Evolutionary conservation across 2,329 filamentous ascomycete genomes (phyloP).

Genomic region (Allantophomopsis lycopodina): DNA sequence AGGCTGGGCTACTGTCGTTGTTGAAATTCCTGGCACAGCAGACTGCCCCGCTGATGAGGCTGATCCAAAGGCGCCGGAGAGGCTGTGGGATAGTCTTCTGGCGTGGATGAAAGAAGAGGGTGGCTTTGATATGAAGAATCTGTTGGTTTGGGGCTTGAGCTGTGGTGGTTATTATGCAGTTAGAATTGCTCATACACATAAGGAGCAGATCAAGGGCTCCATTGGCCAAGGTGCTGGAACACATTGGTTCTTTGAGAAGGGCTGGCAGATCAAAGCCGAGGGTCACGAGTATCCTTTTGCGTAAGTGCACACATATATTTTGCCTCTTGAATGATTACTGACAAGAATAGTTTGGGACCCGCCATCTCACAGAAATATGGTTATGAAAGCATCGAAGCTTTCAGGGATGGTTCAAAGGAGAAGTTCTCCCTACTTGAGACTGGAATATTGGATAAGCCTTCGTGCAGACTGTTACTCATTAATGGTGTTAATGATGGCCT

Average conservation of each 20-base stretch:
- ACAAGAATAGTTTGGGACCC: constrained; percentile 28
- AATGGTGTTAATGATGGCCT: constrained; percentile 48
- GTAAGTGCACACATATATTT: constrained; percentile 16
- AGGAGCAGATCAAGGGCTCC: constrained; percentile 32
- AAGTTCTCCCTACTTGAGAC: constrained; percentile 49
- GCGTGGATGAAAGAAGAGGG: constrained; percentile 39
- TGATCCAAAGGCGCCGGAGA: constrained; percentile 44
- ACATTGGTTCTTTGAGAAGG: constrained; percentile 44
- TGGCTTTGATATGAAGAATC: constrained; percentile 38
- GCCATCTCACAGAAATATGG: constrained; percentile 50
- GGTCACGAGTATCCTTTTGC: constrained; percentile 53
- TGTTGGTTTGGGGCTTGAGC: constrained; percentile 52
- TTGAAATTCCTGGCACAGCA: constrained; percentile 53
- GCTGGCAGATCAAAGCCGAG: constrained; percentile 47
- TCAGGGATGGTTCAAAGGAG: constrained; percentile 36
- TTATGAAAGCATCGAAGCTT: constrained; percentile 39
- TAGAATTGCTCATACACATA: constrained; percentile 55
- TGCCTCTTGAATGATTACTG: not conserved
- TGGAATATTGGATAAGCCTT: constrained; percentile 40
- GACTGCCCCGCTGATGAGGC: constrained; percentile 50
- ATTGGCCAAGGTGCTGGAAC: constrained; percentile 51
- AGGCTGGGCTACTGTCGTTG: constrained; percentile 48
- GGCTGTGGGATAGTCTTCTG: constrained; percentile 47
- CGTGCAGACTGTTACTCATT: constrained; percentile 42
- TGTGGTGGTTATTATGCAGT: constrained; percentile 56